These are phyloP conservation scores for Arachnomyces sp. DNA, from an alignment of 2,329 filamentous ascomycete species.

Conservation along the genomic window DNA sequence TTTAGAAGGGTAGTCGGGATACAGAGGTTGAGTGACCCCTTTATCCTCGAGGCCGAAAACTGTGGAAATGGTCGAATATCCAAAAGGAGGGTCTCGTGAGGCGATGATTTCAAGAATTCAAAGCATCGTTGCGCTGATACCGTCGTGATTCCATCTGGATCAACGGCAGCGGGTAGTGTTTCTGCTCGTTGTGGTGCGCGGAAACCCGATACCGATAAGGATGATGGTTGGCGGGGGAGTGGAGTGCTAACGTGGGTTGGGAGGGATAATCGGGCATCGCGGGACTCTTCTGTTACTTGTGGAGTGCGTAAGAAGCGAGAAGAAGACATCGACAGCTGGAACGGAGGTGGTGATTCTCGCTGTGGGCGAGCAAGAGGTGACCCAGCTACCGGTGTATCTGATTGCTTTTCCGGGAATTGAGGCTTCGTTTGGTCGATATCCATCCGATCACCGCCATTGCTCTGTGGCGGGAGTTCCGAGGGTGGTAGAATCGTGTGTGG, in stretches of 20 bases:
- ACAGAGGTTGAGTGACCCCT: constrained; percentile 80
- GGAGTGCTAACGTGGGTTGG: constrained; percentile 11
- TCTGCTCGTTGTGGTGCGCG: constrained; percentile 33
- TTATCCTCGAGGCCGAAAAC: constrained; percentile 65
- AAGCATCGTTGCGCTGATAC: constrained; percentile 49
- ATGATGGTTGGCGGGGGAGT: background rate
- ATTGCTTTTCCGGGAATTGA: too few species aligned
- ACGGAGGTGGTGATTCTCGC: too few species aligned
- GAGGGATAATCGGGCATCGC: constrained; percentile 3
- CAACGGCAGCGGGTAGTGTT: constrained; percentile 46
- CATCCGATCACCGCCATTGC: background rate
- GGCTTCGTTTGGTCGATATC: constrained; percentile 1
- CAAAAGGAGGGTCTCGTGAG: constrained; percentile 58
- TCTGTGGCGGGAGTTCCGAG: background rate
- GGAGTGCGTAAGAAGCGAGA: too few species aligned
- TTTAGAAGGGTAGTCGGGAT: constrained; percentile 93
- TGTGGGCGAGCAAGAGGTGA: too few species aligned
- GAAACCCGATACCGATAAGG: background rate
- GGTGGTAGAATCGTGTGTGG: background rate
- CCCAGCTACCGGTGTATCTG: too few species aligned
- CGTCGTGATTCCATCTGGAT: constrained; percentile 40
- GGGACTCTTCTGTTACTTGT: background rate
- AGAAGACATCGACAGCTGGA: too few species aligned
- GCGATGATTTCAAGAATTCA: constrained; percentile 45
- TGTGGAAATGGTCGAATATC: constrained; percentile 83